Percentiles rank a stretch among this genome's conserved stretches.
phyloP scores from a whole-genome alignment of 768 basidiomycete genomes.

The Hygrophoropsis aurantiaca region DNA sequence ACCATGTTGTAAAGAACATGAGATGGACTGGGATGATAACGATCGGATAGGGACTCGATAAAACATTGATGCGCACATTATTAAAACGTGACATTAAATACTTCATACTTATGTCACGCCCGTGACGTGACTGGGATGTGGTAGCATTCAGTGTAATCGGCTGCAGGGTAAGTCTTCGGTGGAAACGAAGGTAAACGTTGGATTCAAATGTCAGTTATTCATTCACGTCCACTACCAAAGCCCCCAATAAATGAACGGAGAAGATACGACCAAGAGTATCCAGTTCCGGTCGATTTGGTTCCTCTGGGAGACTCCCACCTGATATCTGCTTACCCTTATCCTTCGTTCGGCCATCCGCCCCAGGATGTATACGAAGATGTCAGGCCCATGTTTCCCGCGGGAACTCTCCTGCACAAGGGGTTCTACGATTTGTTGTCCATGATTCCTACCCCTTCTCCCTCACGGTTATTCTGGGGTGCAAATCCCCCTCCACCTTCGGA shows the following conservation, averaged over 20 bases:
- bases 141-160: not conserved
- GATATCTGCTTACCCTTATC: conserved; percentile 35
- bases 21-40: no score
- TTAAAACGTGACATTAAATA: no score
- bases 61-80: no score
- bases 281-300: conserved; percentile 6
- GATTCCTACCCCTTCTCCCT: conserved; percentile 70
- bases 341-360: conserved; percentile 17
- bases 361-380: conserved; percentile 40
- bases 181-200: not conserved
- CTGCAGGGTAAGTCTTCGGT: not conserved
- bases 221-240: conserved; percentile 6
- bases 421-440: conserved; percentile 84
- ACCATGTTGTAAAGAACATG: no score
- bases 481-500: conserved; percentile 35
- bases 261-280: conserved; percentile 4
- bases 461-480: conserved; percentile 56
- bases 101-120: no score
- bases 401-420: conserved; percentile 83
- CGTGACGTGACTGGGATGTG: not conserved
- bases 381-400: conserved; percentile 55
- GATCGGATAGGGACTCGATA: no score
- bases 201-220: conserved; percentile 6
- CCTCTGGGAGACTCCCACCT: conserved; percentile 9
- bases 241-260: not conserved